Percentiles rank a stretch among this genome's conserved stretches.
Conservation (phyloP, 345 rosid species). For the Limnanthes douglasii region DNA sequence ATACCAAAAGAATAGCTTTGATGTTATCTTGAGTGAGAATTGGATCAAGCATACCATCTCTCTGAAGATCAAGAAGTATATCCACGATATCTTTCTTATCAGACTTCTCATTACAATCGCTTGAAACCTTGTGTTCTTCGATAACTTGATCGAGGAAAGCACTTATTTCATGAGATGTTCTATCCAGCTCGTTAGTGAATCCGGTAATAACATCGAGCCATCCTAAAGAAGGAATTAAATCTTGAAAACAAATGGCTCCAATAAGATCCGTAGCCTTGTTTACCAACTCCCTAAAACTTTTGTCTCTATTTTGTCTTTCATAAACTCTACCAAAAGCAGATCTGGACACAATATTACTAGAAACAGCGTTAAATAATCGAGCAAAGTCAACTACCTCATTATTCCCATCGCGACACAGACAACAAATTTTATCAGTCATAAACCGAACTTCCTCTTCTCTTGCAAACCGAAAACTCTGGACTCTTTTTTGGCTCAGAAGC, state of each 20-base stretch:
- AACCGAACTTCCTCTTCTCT: no score
- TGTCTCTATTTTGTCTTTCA: no score
- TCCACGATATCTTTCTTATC: not conserved
- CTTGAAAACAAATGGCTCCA: not conserved
- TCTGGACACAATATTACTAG: no score
- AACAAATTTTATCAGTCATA: slow-evolving; percentile 8
- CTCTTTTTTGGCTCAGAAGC: slow-evolving; percentile 12
- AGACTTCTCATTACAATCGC: not conserved
- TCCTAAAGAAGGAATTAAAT: not conserved
- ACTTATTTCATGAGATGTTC: not conserved
- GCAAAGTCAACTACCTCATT: not conserved
- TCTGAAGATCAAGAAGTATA: slow-evolving; percentile 6
- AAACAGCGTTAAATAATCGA: no score
- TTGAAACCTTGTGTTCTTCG: no score
- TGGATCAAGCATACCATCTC: not conserved
- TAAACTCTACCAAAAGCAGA: not conserved
- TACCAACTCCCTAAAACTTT: no score
- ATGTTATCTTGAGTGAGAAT: slow-evolving; percentile 1
- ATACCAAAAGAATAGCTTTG: slow-evolving; percentile 3
- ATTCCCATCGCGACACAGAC: not conserved
- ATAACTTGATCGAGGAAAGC: not conserved
- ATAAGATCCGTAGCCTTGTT: not conserved
- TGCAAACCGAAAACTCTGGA: no score
- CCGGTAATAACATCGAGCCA: not conserved
- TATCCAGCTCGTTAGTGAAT: not conserved